Percentiles rank a stretch among this genome's conserved stretches.
Conservation (phyloP, 2,329 filamentous ascomycete species). For the Elsinoe fawcettii region DNA sequence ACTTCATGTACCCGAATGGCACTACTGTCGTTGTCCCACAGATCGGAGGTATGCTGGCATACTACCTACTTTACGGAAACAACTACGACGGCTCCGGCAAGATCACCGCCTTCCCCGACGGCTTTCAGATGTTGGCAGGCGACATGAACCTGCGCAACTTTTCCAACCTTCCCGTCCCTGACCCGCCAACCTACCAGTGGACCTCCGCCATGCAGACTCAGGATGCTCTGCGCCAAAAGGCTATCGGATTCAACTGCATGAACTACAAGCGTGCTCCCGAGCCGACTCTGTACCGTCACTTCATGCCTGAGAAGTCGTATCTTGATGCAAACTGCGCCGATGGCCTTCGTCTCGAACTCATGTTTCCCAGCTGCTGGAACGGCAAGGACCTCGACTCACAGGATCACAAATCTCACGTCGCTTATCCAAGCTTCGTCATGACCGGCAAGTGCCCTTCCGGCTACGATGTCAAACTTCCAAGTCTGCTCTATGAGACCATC, state of each 20-base stretch:
- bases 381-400: conserved; percentile 51
- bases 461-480: conserved; percentile 60
- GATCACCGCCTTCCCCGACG: conserved; percentile 64
- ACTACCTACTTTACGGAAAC: conserved; percentile 71
- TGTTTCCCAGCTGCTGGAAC: conserved; percentile 89
- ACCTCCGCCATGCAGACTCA: conserved; percentile 57
- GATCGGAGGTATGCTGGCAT: conserved; percentile 79
- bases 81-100: conserved; percentile 25
- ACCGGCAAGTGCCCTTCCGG: conserved; percentile 65
- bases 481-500: conserved; percentile 80
- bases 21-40: conserved; percentile 62
- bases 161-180: conserved; percentile 55
- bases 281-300: conserved; percentile 71
- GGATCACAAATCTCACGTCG: conserved; percentile 59
- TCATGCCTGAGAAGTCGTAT: conserved; percentile 68
- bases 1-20: conserved; percentile 65
- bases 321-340: conserved; percentile 75
- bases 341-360: conserved; percentile 73
- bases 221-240: conserved; percentile 64
- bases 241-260: conserved; percentile 90
- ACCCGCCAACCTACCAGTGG: conserved; percentile 66
- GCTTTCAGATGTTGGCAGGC: conserved; percentile 78
- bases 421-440: conserved; percentile 70
- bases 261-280: conserved; percentile 65
- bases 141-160: conserved; percentile 61